A percentile compares a stretch with the other conserved stretches of the same genome.
Conservation (phyloP, 768 basidiomycete genomes). For the Boletus barrowsii region DNA sequence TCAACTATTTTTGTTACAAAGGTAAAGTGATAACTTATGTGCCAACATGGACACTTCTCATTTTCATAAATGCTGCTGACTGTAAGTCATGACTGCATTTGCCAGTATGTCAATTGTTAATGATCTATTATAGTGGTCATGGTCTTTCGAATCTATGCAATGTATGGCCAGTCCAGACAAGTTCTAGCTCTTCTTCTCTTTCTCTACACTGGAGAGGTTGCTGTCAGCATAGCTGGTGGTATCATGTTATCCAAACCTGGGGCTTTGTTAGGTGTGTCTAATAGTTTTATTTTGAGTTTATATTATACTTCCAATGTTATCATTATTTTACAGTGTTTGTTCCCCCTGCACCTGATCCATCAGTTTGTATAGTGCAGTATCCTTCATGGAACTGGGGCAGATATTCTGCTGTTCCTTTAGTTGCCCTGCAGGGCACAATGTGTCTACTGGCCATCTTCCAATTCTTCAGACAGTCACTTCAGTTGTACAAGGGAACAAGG, state of each 20-base stretch:
- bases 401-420: background rate
- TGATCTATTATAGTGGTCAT: constrained; percentile 2
- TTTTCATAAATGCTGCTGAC: background rate
- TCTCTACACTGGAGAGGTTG: background rate
- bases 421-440: constrained; percentile 6
- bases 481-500: background rate
- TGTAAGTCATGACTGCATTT: background rate
- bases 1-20: background rate
- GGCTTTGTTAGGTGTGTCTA: background rate
- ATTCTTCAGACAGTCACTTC: background rate
- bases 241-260: background rate
- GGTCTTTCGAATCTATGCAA: constrained; percentile 10
- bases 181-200: background rate
- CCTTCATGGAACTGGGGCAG: constrained; percentile 1
- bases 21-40: background rate
- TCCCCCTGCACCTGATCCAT: constrained; percentile 1
- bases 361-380: constrained; percentile 1
- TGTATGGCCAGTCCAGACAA: background rate
- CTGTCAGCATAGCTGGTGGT: background rate
- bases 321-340: background rate
- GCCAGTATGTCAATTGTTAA: background rate
- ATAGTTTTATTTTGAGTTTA: background rate
- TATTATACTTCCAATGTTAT: background rate
- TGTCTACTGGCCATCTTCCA: constrained; percentile 1
- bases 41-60: background rate